Percentiles rank a stretch among this genome's conserved stretches.
These are phyloP conservation scores for Phanerochaete sordida DNA, from an alignment of 768 basidiomycete genomes.

Conservation along the genomic window DNA sequence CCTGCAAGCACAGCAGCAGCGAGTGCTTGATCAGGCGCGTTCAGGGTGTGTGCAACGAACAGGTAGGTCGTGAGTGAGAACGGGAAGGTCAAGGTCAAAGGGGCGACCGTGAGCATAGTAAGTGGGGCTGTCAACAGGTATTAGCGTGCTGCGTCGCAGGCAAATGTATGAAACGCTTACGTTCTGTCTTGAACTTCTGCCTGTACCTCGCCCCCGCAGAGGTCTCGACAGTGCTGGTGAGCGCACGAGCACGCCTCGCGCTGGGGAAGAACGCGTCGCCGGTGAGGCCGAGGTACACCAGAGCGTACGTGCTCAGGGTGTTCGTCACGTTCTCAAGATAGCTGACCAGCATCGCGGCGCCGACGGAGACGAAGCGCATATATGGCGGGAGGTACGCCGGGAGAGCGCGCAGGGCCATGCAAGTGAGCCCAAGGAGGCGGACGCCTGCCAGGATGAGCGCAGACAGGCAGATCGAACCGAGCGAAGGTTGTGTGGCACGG, in stretches of 20 bases:
- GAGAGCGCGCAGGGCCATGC: conserved; percentile 48
- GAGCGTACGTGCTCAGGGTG: conserved; percentile 56
- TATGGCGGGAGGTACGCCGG: conserved; percentile 52
- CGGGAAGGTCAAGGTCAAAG: conserved; percentile 76
- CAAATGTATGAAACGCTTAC: conserved; percentile 33
- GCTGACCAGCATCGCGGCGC: conserved; percentile 35
- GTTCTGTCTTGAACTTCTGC: conserved; percentile 53
- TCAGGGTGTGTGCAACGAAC: conserved; percentile 80
- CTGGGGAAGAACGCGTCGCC: conserved; percentile 50
- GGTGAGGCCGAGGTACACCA: conserved; percentile 53
- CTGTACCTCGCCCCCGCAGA: conserved; percentile 36
- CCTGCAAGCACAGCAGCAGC: conserved; percentile 75
- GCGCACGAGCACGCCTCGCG: conserved; percentile 51
- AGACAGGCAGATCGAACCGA: conserved; percentile 77
- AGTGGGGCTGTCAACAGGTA: conserved; percentile 45
- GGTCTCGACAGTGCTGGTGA: conserved; percentile 54
- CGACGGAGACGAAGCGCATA: conserved; percentile 36
- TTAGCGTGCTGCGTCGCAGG: background rate
- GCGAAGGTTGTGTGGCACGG: conserved; percentile 75
- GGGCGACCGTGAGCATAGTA: conserved; percentile 71
- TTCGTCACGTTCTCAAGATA: conserved; percentile 45
- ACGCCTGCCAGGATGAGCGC: conserved; percentile 72
- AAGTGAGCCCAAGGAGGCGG: conserved; percentile 51
- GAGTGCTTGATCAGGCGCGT: conserved; percentile 68
- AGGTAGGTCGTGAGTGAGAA: conserved; percentile 82